A percentile compares a stretch with the other conserved stretches of the same genome.
These are phyloP conservation scores for Dactylonectria estremocensis DNA, from an alignment of 2,329 filamentous ascomycete genomes.

Conservation along the genomic window DNA sequence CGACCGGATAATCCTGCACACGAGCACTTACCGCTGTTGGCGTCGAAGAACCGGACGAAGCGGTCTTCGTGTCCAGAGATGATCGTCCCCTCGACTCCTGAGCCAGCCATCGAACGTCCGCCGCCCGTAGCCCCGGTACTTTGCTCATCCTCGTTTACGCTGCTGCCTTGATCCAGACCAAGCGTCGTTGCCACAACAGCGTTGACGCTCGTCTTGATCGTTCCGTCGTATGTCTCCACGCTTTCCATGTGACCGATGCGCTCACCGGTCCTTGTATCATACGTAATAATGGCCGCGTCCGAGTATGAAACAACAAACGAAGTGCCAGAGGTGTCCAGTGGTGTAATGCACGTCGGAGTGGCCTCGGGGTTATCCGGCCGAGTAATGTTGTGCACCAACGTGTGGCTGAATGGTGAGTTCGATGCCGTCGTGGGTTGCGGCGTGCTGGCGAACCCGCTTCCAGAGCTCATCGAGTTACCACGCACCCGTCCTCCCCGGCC, in stretches of 20 bases:
- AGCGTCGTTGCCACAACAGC: slow-evolving; percentile 89
- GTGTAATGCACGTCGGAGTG: slow-evolving; percentile 93
- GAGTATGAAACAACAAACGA: slow-evolving; percentile 94
- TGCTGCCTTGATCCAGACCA: slow-evolving; percentile 80
- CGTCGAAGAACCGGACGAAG: slow-evolving; percentile 97
- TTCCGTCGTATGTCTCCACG: slow-evolving; percentile 92
- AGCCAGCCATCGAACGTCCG: slow-evolving; percentile 74
- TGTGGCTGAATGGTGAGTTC: slow-evolving; percentile 88
- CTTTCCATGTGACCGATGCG: slow-evolving; percentile 95
- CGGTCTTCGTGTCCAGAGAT: slow-evolving; percentile 98
- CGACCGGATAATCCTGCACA: not conserved
- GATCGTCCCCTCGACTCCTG: slow-evolving; percentile 90
- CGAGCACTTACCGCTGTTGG: slow-evolving; percentile 89
- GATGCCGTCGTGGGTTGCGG: slow-evolving; percentile 92
- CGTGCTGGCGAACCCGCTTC: slow-evolving; percentile 90
- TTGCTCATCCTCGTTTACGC: slow-evolving; percentile 80
- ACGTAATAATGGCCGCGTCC: slow-evolving; percentile 91
- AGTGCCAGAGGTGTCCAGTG: slow-evolving; percentile 85
- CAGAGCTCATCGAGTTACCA: slow-evolving; percentile 94
- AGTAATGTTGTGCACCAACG: slow-evolving; percentile 88
- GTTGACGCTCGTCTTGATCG: slow-evolving; percentile 85
- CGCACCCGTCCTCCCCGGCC: slow-evolving; percentile 81
- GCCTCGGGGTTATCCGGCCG: slow-evolving; percentile 76
- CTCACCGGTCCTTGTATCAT: slow-evolving; percentile 92
- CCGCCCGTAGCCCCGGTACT: slow-evolving; percentile 85